phyloP scores from a whole-genome alignment of 768 basidiomycete species.

The Termitomyces sp. region DNA sequence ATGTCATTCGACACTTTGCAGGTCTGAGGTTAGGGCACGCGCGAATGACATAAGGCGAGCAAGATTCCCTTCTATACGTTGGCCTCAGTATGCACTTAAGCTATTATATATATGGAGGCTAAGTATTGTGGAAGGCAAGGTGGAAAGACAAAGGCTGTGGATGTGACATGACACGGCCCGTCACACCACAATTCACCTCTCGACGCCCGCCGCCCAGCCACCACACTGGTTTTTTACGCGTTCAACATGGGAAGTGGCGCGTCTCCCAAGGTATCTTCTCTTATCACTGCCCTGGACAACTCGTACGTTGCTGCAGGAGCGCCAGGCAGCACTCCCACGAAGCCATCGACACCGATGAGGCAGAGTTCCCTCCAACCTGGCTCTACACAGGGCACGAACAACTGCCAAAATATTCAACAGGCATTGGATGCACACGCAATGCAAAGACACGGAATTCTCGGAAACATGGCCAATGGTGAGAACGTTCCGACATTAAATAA shows the following conservation, averaged over 20 bases:
- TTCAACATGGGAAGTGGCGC: slow-evolving; percentile 18
- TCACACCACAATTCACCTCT: background rate
- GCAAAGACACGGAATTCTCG: slow-evolving; percentile 1
- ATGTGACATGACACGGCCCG: background rate
- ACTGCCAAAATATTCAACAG: background rate
- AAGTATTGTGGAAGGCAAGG: too few relatives aligned
- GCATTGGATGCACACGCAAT: slow-evolving; percentile 3
- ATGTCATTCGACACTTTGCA: too few relatives aligned
- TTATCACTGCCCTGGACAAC: slow-evolving; percentile 30
- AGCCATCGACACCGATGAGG: background rate
- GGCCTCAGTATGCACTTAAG: too few relatives aligned
- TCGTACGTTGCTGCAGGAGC: slow-evolving; percentile 15
- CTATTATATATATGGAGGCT: too few relatives aligned
- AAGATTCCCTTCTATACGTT: too few relatives aligned
- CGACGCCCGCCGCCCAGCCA: too few relatives aligned
- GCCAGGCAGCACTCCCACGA: slow-evolving; percentile 8
- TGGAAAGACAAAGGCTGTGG: background rate
- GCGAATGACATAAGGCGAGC: too few relatives aligned
- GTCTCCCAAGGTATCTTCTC: slow-evolving; percentile 20
- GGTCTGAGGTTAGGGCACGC: too few relatives aligned
- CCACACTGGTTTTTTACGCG: slow-evolving; percentile 4
- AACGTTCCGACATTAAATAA: background rate
- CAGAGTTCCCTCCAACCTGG: background rate
- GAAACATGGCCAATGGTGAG: slow-evolving; percentile 7
- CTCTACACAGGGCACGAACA: background rate